phyloP scores from a whole-genome alignment of 2,329 filamentous ascomycete species.

The Graphiopsis chlorocephala region DNA sequence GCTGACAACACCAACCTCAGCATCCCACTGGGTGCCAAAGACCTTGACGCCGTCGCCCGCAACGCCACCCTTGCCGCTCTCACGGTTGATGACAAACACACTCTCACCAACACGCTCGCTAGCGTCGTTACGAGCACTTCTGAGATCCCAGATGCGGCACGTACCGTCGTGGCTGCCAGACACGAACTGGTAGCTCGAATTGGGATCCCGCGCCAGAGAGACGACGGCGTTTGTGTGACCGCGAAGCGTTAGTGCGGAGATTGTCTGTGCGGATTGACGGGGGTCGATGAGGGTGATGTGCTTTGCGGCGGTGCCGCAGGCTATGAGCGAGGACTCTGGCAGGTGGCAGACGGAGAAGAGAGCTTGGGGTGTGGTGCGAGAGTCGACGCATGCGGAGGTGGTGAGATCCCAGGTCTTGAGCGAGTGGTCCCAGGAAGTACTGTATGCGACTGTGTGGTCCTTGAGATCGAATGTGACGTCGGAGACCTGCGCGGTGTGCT shows the following conservation, averaged over 20 bases:
- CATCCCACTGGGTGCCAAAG: conserved; percentile 83
- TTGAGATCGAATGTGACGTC: conserved; percentile 80
- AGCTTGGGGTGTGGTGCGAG: conserved; percentile 77
- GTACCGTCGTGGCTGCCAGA: conserved; percentile 91
- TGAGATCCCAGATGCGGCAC: conserved; percentile 89
- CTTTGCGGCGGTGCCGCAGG: conserved; percentile 76
- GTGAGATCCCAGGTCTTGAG: conserved; percentile 88
- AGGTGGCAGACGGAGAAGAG: conserved; percentile 77
- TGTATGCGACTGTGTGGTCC: conserved; percentile 87
- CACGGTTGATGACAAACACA: conserved; percentile 70
- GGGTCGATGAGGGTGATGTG: conserved; percentile 95
- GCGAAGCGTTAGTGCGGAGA: conserved; percentile 84
- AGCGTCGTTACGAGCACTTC: conserved; percentile 56
- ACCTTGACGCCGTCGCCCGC: conserved; percentile 80
- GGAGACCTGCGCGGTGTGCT: conserved; percentile 72
- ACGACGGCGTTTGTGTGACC: conserved; percentile 78
- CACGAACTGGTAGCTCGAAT: conserved; percentile 71
- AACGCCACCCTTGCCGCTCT: conserved; percentile 47
- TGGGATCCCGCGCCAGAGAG: conserved; percentile 57
- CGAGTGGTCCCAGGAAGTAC: conserved; percentile 85
- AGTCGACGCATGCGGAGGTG: conserved; percentile 74
- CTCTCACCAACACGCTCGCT: conserved; percentile 61
- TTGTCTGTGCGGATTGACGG: conserved; percentile 69
- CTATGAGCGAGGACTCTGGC: conserved; percentile 60
- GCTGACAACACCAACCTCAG: conserved; percentile 81